Base-by-base conservation (phyloP, 176 grass and related monocot genomes). In the Bolboschoenus planiculmis region DNA sequence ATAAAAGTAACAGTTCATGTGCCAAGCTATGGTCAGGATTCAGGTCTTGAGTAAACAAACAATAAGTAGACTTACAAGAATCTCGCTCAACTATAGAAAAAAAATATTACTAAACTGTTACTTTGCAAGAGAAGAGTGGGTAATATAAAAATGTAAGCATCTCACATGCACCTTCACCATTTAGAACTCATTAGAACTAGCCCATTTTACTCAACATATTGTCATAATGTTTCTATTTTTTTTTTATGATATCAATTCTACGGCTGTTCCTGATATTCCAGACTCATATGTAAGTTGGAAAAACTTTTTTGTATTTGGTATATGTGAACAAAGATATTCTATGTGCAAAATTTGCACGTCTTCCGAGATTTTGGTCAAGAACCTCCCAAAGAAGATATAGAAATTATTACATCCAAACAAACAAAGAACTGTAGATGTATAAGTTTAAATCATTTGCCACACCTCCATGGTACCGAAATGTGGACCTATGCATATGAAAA, bases 401-500 rank as follows among this genome's bases (percentile, higher is more conserved):
- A 48, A 30, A 47, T 27, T 75, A 3, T 68, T 68, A n/a, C 3
- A 35, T 21, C 11, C 44, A 75, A 29, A 29, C 42, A 75, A 18
- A 75, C 24, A 50, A 50, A 75, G 43, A 50, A 75, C 21, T 31
- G 14, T 75, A 75, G 10, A 75, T 16, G 43, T 30, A 48, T 11
- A 50, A 27, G 71, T 23, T 51, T 75, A 75, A 75, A 30, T 75
- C 50, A 24, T 75, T 75, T 14, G 43, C 23, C 21, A 10, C 85
- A 94, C 89, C 89, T 84, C 88, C 87, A 81, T 70, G 84, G 85
- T 86, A 85, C 61, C 66, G 54, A 84, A 86, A 85, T 54, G 83
- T 60, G 21, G 58, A 55, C 14, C 79, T 84, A 64, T 87, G 86
- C 27, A 81, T 78, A 33, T 47, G 77, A 78, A 87, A 64, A 78